Evolutionary conservation across 2,329 filamentous ascomycete species (phyloP), one percentile per base, ranked within the genome.

Genomic region (Zalaria sp.): DNA sequence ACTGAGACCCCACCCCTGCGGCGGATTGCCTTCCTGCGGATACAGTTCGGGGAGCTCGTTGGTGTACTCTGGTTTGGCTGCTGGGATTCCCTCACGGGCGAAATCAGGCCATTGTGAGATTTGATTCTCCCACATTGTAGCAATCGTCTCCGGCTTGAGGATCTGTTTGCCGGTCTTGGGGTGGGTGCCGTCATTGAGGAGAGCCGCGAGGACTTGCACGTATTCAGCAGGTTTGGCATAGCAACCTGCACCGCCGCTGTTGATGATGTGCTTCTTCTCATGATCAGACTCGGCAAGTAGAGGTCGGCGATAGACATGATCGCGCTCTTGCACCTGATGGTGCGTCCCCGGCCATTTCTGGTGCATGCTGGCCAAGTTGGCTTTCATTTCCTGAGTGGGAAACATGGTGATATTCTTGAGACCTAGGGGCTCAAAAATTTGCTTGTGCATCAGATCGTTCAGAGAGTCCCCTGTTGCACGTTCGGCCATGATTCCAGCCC

Each of bases 111-210:
- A 50, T 25, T 61, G 38, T 4, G 55, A 49, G 38, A 61, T 56
- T 46, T 59, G 77, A 53, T 83, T 82, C 43, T 62, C 63, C 56
- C 77, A 83, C 71, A 82, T 76, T 28, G 71, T 57, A 8, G 77
- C 66, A 0, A 84, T 71, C 0, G 77, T 81, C 27, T 67, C 61
- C 10, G 67, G 63, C 18, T 65, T 60, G 5, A 84, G 63, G 28
- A 84, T 68, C 40, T 65, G 62, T 0, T 56, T 54, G 1, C 71
- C 69, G 0, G 75, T 82, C 0, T 50, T 64, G 0, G 79, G 73
- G 29, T 69, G 76, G 0, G 62, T 71, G 37, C 81, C 80, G 46
- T 79, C 62, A 53, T 84, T 84, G 26, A 83, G 60, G 2, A 85
- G 60, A 0, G 69, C 66, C 0, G 75, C 67, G 3, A 84, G 65